Evolutionary conservation across 331 rosid genomes (phyloP), one percentile per base, ranked within the genome.

Genomic region (Spiraea crenata): DNA sequence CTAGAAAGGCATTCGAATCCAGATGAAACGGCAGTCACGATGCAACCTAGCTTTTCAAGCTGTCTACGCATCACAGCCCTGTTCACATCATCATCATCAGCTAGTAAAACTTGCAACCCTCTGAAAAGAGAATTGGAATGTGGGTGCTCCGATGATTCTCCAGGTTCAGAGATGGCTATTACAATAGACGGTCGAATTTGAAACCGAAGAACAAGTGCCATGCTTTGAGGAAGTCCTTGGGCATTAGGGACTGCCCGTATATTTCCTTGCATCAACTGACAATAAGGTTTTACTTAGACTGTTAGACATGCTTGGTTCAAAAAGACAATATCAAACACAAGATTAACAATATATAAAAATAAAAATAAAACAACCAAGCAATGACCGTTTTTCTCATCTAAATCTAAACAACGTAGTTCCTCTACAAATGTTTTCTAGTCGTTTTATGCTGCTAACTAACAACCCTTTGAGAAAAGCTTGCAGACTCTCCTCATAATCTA

Each of bases 201-300:
- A 82, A 92, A 89, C 70, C 90, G 92, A 51, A 89, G 92, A 80
- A 85, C 82, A 40, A 92, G 96, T 47, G 92, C 86, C 98, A 95
- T 95, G 84, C 90, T 87, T 81, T 88, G 98, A 42, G 92, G 81
- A 80, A 57, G 77, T 72, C 99, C 99, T 74, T 86, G 90, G 74
- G 88, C 59, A 64, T 85, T 82, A 12, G 96, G 95, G 13, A 84
- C 80, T 62, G 85, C 84, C 93, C 98, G 81, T 76, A 95, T 88
- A 79, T 89, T 95, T 69, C 99, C 99, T 87, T 89, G 99, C 99
- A 95, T 95, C 88, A 89, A 58, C 99, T 95, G 93, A 79, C 79
- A 81, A 77, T 15, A 52, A 67, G 69, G 65, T 5, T 17, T 62
- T 35, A 54, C 49, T 63, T 57, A n/a, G n/a, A n/a, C 31, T 25